A percentile compares a stretch with the other conserved stretches of the same genome.
phyloP scores from a whole-genome alignment of 2,329 filamentous ascomycete species.

The Neoarthrinium moseri region DNA sequence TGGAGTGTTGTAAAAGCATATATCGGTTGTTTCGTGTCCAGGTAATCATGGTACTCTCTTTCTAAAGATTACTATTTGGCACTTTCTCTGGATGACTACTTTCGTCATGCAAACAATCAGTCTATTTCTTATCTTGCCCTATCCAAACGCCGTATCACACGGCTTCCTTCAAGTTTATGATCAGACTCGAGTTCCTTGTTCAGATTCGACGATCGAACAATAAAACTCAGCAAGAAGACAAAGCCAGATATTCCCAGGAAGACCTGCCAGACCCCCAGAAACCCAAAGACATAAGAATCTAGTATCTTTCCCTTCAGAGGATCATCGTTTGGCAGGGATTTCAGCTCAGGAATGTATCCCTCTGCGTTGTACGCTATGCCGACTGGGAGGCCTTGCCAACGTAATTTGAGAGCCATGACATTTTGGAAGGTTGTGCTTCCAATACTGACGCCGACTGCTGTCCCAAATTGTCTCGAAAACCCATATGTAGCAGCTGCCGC shows the following conservation, averaged over 20 bases:
- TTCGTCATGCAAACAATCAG: no score
- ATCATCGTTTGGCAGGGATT: not conserved
- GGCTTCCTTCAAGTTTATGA: conserved; percentile 27
- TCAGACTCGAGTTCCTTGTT: conserved; percentile 37
- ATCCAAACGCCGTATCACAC: not conserved
- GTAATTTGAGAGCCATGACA: conserved; percentile 13
- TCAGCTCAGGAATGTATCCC: conserved; percentile 6
- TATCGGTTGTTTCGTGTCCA: no score
- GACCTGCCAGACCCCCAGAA: conserved; percentile 12
- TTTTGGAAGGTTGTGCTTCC: conserved; percentile 18
- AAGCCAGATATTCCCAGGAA: conserved; percentile 17
- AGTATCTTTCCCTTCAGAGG: not conserved
- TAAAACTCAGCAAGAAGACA: conserved; percentile 47
- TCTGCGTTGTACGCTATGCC: conserved; percentile 11
- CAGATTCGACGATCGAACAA: conserved; percentile 37
- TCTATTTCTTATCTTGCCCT: not conserved
- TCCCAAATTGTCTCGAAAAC: conserved; percentile 15
- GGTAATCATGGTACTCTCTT: no score
- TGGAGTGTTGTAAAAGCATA: no score
- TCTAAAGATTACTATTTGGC: no score
- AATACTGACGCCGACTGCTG: conserved; percentile 16
- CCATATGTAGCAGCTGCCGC: conserved; percentile 6
- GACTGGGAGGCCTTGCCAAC: conserved; percentile 8
- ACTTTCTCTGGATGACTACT: no score
- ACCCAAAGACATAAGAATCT: conserved; percentile 13